These are phyloP conservation scores for Russula olivacea DNA, from an alignment of 768 basidiomycete genomes.

Conservation along the genomic window DNA sequence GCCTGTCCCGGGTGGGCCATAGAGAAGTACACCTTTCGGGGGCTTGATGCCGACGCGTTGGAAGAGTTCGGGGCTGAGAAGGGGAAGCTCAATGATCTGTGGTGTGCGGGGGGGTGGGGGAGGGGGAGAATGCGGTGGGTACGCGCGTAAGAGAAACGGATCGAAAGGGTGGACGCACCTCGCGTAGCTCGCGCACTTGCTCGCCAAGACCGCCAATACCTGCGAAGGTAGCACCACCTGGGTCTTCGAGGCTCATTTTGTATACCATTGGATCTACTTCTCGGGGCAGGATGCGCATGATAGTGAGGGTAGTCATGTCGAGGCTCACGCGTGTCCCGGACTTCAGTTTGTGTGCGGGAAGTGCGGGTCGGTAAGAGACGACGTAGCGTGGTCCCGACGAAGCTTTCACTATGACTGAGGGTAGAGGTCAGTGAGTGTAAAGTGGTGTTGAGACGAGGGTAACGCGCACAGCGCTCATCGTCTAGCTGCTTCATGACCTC, in stretches of 20 bases:
- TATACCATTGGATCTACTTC: slow-evolving; percentile 98
- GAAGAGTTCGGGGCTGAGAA: slow-evolving; percentile 93
- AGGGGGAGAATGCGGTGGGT: not conserved
- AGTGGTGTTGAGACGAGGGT: not conserved
- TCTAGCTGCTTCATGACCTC: slow-evolving; percentile 99
- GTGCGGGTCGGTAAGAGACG: slow-evolving; percentile 90
- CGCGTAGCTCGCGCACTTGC: slow-evolving; percentile 93
- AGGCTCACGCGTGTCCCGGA: slow-evolving; percentile 91
- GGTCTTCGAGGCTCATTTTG: slow-evolving; percentile 99
- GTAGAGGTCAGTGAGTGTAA: slow-evolving; percentile 7
- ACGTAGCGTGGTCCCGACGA: slow-evolving; percentile 98
- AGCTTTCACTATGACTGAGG: slow-evolving; percentile 92
- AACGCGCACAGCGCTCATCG: slow-evolving; percentile 84
- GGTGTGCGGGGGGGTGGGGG: not conserved
- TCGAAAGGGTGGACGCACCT: slow-evolving; percentile 46
- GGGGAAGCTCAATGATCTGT: slow-evolving; percentile 91
- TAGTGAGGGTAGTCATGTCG: slow-evolving; percentile 98
- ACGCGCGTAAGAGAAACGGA: not conserved
- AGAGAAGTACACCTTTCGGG: slow-evolving; percentile 92
- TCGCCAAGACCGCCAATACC: slow-evolving; percentile 95
- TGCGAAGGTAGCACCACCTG: slow-evolving; percentile 91
- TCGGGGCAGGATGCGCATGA: slow-evolving; percentile 96
- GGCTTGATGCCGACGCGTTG: slow-evolving; percentile 93
- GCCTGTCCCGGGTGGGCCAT: slow-evolving; percentile 94
- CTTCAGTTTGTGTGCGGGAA: slow-evolving; percentile 90